A percentile compares a stretch with the other conserved stretches of the same genome.
Conservation (phyloP, 108 stramenopile genomes). For the Cyclotella choctawhatcheeana region DNA sequence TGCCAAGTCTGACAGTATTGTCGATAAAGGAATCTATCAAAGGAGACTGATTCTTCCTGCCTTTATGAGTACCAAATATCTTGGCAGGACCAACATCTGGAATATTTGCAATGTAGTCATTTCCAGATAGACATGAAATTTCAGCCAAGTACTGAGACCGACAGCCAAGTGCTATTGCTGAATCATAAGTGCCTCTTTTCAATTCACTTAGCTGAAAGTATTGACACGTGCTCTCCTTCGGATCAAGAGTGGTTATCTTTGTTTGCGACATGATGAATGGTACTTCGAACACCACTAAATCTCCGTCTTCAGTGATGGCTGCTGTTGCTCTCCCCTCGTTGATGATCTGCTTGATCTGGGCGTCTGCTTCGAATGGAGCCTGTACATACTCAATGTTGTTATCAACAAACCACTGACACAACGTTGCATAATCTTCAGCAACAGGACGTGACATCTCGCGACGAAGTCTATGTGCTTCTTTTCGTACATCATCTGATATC, state of each 20-base stretch:
- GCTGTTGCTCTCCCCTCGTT: conserved; percentile 2
- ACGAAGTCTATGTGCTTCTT: neutral
- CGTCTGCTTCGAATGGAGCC: conserved; percentile 16
- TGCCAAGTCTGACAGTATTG: neutral
- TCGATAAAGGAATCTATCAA: conserved; percentile 12
- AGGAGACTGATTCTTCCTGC: neutral
- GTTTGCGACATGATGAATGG: neutral
- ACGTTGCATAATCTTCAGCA: neutral
- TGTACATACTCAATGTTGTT: neutral
- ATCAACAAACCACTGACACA: conserved; percentile 2
- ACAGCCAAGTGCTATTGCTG: neutral
- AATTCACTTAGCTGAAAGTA: neutral
- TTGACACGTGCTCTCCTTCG: neutral
- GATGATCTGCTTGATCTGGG: conserved; percentile 7
- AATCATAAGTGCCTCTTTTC: neutral
- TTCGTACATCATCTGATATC: neutral
- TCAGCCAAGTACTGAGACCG: conserved; percentile 1
- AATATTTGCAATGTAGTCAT: conserved; percentile 1
- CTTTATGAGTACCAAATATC: neutral
- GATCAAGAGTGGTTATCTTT: neutral
- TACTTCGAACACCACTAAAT: conserved; percentile 5
- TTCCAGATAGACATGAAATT: conserved; percentile 11
- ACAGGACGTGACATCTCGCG: neutral
- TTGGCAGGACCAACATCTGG: neutral
- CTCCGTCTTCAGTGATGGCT: conserved; percentile 19